A percentile compares a stretch with the other conserved stretches of the same genome.
These are phyloP conservation scores for Chrysanthemum lavandulifolium DNA, from an alignment of 129 eudicot species.

Conservation along the genomic window DNA sequence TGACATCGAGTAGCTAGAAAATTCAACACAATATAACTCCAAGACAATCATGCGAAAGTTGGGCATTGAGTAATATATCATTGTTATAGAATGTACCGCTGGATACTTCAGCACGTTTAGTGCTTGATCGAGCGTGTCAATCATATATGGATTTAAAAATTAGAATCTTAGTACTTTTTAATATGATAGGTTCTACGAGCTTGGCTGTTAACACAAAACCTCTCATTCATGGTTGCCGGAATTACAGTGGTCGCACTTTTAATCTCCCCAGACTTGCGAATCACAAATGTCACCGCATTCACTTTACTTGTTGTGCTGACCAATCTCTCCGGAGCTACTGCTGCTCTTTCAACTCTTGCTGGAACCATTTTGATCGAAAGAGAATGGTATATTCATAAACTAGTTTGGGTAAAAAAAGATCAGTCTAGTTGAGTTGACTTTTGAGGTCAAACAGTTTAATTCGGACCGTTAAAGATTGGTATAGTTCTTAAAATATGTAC, in stretches of 20 bases:
- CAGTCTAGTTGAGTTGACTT: neutral
- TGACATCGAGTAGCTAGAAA: too few relatives aligned
- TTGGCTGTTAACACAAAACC: neutral
- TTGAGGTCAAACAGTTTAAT: slow-evolving; percentile 7
- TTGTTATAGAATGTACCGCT: neutral
- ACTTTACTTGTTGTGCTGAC: slow-evolving; percentile 46
- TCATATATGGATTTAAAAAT: neutral
- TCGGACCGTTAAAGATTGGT: neutral
- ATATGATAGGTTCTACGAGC: slow-evolving; percentile 58
- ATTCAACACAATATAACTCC: too few relatives aligned
- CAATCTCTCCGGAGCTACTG: slow-evolving; percentile 82
- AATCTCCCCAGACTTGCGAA: slow-evolving; percentile 40
- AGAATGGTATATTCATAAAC: slow-evolving; percentile 63
- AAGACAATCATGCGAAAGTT: too few relatives aligned
- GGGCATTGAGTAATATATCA: too few relatives aligned
- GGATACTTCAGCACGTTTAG: neutral
- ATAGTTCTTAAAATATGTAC: neutral
- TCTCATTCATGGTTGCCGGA: too few relatives aligned
- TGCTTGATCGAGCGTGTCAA: too few relatives aligned
- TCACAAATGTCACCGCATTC: slow-evolving; percentile 39
- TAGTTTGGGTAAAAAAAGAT: too few relatives aligned
- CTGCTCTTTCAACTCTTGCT: slow-evolving; percentile 91
- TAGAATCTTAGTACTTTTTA: neutral
- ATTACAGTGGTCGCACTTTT: too few relatives aligned
- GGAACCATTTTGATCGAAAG: slow-evolving; percentile 95